These are phyloP conservation scores for Actinomortierella wolfii DNA, from an alignment of 371 early-diverging fungal genomes.

Conservation along the genomic window DNA sequence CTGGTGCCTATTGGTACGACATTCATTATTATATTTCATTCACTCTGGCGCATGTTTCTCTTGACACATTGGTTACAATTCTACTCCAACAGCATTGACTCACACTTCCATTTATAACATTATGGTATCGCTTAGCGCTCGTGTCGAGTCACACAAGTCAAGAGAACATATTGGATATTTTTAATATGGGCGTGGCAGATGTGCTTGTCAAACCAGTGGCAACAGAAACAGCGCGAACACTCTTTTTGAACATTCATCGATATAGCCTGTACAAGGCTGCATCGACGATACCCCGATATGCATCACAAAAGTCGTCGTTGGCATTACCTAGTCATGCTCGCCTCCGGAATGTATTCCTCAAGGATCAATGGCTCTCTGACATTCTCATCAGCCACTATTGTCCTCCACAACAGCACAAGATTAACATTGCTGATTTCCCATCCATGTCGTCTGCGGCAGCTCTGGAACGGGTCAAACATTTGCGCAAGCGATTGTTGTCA, in stretches of 20 bases:
- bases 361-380: conserved; percentile 45
- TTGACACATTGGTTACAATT: no score
- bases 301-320: conserved; percentile 31
- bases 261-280: conserved; percentile 38
- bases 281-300: conserved; percentile 36
- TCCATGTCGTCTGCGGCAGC: conserved; percentile 28
- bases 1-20: no score
- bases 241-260: conserved; percentile 50
- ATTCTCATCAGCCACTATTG: conserved; percentile 40
- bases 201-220: conserved; percentile 59
- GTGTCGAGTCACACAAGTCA: conserved; percentile 26
- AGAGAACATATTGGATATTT: conserved; percentile 30
- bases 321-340: conserved; percentile 32
- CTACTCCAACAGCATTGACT: no score
- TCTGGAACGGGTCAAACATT: conserved; percentile 49
- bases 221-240: conserved; percentile 54
- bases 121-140: no score
- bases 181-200: conserved; percentile 61
- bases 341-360: conserved; percentile 37
- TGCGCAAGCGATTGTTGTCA: conserved; percentile 53
- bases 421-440: conserved; percentile 28
- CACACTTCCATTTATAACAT: background rate
- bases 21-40: no score
- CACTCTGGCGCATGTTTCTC: no score
- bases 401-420: conserved; percentile 20